Conservation (phyloP, 768 basidiomycete genomes). For the Epithele typhae region DNA sequence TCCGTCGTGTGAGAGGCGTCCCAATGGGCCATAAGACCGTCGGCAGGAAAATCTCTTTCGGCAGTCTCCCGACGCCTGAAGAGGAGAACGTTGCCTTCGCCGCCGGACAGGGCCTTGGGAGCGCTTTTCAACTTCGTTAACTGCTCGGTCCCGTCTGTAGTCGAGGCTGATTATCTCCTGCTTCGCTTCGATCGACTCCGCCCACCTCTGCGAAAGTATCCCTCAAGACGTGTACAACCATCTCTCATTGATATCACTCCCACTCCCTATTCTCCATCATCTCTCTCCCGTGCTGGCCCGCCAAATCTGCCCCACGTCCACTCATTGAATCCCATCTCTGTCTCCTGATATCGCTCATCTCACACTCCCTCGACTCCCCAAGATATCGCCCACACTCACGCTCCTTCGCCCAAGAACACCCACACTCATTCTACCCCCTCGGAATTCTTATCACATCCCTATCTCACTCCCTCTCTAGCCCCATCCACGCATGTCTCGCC, state of each 20-base stretch:
- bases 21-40: constrained; percentile 36
- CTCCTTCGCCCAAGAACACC: background rate
- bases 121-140: constrained; percentile 68
- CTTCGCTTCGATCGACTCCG: too few relatives aligned
- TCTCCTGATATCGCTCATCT: background rate
- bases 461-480: background rate
- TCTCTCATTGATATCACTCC: background rate
- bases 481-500: background rate
- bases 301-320: too few relatives aligned
- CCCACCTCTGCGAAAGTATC: too few relatives aligned
- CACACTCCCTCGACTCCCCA: too few relatives aligned
- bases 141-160: background rate
- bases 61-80: constrained; percentile 39
- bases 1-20: constrained; percentile 43
- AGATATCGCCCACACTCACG: background rate
- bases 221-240: too few relatives aligned
- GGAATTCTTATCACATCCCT: background rate
- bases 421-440: constrained; percentile 1
- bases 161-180: too few relatives aligned
- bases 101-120: constrained; percentile 46
- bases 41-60: constrained; percentile 62
- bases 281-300: too few relatives aligned
- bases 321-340: too few relatives aligned
- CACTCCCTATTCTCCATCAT: background rate
- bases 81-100: constrained; percentile 32